Percentiles rank a stretch among this genome's conserved stretches.
phyloP scores from a whole-genome alignment of 345 rosid genomes.

The Aquilaria sinensis region DNA sequence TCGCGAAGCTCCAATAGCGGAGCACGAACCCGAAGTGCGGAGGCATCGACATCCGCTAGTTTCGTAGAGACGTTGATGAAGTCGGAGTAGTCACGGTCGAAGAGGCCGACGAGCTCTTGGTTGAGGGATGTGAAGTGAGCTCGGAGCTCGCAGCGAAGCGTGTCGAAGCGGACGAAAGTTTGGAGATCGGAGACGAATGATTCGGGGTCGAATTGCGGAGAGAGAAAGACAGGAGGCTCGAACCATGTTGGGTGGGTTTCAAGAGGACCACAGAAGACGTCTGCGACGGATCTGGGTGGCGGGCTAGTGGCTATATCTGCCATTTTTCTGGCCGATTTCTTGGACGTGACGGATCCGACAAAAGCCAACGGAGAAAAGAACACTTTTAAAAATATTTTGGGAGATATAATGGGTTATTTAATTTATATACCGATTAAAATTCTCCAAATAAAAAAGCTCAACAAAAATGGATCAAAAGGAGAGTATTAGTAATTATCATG shows the following conservation, averaged over 20 bases:
- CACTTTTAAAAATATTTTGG: too few relatives aligned
- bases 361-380: too few relatives aligned
- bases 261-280: conserved; percentile 83
- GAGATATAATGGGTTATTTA: too few relatives aligned
- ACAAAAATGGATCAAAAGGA: too few relatives aligned
- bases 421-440: too few relatives aligned
- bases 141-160: conserved; percentile 91
- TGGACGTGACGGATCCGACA: too few relatives aligned
- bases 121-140: conserved; percentile 81
- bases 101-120: conserved; percentile 89
- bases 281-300: conserved; percentile 80
- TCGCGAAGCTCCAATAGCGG: conserved; percentile 85
- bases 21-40: conserved; percentile 95
- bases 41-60: conserved; percentile 89
- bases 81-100: conserved; percentile 96
- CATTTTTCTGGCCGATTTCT: conserved; percentile 18
- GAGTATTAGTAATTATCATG: too few relatives aligned
- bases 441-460: too few relatives aligned
- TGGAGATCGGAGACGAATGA: conserved; percentile 95
- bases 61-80: conserved; percentile 92
- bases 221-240: conserved; percentile 79
- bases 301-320: conserved; percentile 43
- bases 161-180: conserved; percentile 87
- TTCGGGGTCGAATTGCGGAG: conserved; percentile 78
- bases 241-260: conserved; percentile 93